Conservation (phyloP, 2,329 filamentous ascomycete genomes). For the Pseudopyricularia javanii region DNA sequence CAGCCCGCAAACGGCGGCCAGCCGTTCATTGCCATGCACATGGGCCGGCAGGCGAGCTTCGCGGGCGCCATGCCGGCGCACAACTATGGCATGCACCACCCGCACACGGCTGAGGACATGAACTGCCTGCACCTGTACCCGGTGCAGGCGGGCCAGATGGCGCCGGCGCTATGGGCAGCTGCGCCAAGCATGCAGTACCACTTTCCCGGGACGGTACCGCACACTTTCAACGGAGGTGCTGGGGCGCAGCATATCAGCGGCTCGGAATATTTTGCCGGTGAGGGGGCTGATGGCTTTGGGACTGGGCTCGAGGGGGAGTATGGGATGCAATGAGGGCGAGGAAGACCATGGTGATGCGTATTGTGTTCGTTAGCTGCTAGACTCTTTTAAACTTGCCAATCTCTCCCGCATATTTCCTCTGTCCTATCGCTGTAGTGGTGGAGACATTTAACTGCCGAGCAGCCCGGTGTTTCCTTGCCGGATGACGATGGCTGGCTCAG, state of each 20-base stretch:
- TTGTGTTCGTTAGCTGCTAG: background rate
- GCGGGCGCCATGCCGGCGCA: background rate
- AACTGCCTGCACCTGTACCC: background rate
- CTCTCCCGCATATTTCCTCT: too few relatives aligned
- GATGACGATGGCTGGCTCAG: too few relatives aligned
- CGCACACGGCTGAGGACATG: background rate
- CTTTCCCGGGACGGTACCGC: background rate
- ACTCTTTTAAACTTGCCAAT: background rate
- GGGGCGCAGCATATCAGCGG: background rate
- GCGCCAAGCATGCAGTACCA: background rate
- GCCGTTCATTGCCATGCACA: slow-evolving; percentile 1
- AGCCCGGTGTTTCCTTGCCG: too few relatives aligned
- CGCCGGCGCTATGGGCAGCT: background rate
- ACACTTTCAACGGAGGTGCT: background rate
- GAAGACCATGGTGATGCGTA: background rate
- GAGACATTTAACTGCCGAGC: too few relatives aligned
- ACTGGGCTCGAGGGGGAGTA: background rate
- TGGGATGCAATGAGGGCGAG: background rate
- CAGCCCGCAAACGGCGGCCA: slow-evolving; percentile 2
- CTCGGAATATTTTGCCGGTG: background rate
- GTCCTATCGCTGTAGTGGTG: too few relatives aligned
- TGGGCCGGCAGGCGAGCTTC: slow-evolving; percentile 1
- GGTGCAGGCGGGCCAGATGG: background rate
- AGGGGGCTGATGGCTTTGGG: background rate
- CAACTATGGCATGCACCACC: background rate